These are phyloP conservation scores for Ormosia emarginata DNA, from an alignment of 306 rosid genomes.

Conservation along the genomic window DNA sequence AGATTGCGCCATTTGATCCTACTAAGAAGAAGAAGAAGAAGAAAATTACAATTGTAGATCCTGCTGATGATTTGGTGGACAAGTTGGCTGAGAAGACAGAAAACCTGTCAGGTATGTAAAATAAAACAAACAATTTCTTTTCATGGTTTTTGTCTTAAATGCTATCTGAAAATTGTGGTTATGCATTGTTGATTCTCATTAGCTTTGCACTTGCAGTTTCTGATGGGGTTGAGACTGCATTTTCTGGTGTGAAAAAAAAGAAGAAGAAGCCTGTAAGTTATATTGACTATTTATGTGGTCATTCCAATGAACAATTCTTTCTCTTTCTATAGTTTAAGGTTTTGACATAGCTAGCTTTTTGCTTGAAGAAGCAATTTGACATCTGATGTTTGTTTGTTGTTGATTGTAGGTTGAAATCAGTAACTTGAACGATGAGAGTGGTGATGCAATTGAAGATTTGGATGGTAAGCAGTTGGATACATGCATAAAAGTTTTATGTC, in stretches of 20 bases:
- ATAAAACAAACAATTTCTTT: background rate
- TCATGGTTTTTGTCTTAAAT: background rate
- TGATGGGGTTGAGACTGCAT: slow-evolving; percentile 72
- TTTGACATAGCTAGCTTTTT: background rate
- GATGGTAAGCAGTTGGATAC: slow-evolving; percentile 43
- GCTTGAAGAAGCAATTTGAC: background rate
- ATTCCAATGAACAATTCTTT: background rate
- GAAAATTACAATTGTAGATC: slow-evolving; percentile 38
- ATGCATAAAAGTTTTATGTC: background rate
- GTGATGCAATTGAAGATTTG: slow-evolving; percentile 60
- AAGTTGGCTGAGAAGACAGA: slow-evolving; percentile 83
- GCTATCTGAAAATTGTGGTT: background rate
- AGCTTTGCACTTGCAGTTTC: slow-evolving; percentile 56
- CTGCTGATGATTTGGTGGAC: slow-evolving; percentile 73
- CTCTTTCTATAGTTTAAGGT: background rate
- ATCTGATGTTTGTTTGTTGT: background rate
- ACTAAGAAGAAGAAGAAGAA: slow-evolving; percentile 89
- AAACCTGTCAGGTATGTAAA: slow-evolving; percentile 56
- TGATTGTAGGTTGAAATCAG: slow-evolving; percentile 67
- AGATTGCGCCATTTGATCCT: slow-evolving; percentile 95
- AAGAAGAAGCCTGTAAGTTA: slow-evolving; percentile 83
- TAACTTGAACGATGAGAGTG: slow-evolving; percentile 61
- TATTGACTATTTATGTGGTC: background rate
- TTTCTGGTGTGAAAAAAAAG: slow-evolving; percentile 90
- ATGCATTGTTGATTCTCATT: background rate